These are phyloP conservation scores for Actinomortierella ambigua DNA, from an alignment of 371 early-diverging fungal genomes.

Conservation along the genomic window DNA sequence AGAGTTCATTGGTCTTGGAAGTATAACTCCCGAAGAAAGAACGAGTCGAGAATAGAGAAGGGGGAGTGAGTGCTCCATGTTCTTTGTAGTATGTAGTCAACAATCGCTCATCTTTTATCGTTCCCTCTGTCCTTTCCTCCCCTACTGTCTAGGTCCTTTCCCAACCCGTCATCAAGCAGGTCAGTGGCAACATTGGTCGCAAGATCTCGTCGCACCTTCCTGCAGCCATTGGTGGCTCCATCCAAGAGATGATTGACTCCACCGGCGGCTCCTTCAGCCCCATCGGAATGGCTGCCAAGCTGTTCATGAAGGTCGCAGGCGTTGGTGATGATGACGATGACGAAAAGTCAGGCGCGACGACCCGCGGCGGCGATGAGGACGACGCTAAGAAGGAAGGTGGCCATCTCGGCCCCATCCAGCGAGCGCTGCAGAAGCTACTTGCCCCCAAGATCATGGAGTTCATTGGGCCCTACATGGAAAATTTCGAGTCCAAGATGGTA, in stretches of 20 bases:
- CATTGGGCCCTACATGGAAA: constrained; percentile 26
- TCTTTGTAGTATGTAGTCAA: too few species aligned
- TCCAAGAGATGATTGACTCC: constrained; percentile 30
- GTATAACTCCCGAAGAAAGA: too few species aligned
- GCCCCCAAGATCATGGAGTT: constrained; percentile 27
- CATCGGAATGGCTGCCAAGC: constrained; percentile 25
- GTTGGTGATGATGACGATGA: constrained; percentile 12
- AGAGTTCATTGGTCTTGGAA: too few species aligned
- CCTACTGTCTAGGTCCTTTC: constrained; percentile 9
- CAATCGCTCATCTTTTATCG: too few species aligned
- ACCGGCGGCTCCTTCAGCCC: constrained; percentile 17
- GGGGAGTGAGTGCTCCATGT: too few species aligned
- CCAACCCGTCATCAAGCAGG: constrained; percentile 37
- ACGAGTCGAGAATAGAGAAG: too few species aligned
- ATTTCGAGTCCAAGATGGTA: constrained; percentile 39
- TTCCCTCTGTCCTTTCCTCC: too few species aligned
- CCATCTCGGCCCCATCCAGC: constrained; percentile 13
- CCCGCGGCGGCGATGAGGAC: constrained; percentile 8
- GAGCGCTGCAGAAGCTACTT: constrained; percentile 18
- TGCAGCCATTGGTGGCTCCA: constrained; percentile 22
- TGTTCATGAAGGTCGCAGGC: constrained; percentile 15
- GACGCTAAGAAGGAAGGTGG: constrained; percentile 17
- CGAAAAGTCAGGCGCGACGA: constrained; percentile 8
- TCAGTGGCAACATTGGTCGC: constrained; percentile 33
- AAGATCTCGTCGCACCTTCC: constrained; percentile 32